phyloP scores from a whole-genome alignment of 768 basidiomycete species.

The Lentinula sp. region DNA sequence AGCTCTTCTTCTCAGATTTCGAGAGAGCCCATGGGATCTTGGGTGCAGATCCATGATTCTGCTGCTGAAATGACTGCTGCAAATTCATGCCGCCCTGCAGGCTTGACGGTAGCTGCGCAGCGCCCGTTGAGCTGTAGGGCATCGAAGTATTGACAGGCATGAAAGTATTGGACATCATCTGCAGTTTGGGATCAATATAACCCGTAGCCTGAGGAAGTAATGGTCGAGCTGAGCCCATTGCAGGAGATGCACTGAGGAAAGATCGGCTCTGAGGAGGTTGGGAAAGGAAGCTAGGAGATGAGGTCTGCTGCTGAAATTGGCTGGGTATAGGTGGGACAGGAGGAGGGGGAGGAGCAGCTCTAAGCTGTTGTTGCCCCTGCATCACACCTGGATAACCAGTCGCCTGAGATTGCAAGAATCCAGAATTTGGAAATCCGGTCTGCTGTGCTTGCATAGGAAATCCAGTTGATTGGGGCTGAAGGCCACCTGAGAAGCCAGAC shows the following conservation, averaged over 20 bases:
- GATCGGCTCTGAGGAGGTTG: conserved; percentile 36
- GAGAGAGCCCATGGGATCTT: conserved; percentile 83
- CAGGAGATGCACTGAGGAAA: conserved; percentile 56
- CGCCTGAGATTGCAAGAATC: conserved; percentile 44
- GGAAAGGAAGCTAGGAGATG: conserved; percentile 33
- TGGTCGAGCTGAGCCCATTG: conserved; percentile 24
- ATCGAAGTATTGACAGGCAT: conserved; percentile 71
- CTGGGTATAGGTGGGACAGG: conserved; percentile 61
- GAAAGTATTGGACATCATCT: conserved; percentile 88
- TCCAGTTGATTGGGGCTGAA: neutral
- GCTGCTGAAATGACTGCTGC: conserved; percentile 83
- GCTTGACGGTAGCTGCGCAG: conserved; percentile 62
- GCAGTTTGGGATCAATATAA: conserved; percentile 74
- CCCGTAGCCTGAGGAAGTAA: conserved; percentile 59
- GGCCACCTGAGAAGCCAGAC: neutral
- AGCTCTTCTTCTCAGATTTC: conserved; percentile 91
- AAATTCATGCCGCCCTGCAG: conserved; percentile 49
- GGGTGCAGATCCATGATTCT: conserved; percentile 67
- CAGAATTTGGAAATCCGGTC: conserved; percentile 40
- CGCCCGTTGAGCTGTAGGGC: conserved; percentile 52
- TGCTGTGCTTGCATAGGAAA: conserved; percentile 41
- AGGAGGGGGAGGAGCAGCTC: conserved; percentile 44
- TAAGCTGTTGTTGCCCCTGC: conserved; percentile 34
- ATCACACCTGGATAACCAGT: conserved; percentile 39
- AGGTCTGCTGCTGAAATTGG: conserved; percentile 52